Base-by-base conservation (phyloP, 2,329 filamentous ascomycete species). In the Kalaharituber pfeilii region DNA sequence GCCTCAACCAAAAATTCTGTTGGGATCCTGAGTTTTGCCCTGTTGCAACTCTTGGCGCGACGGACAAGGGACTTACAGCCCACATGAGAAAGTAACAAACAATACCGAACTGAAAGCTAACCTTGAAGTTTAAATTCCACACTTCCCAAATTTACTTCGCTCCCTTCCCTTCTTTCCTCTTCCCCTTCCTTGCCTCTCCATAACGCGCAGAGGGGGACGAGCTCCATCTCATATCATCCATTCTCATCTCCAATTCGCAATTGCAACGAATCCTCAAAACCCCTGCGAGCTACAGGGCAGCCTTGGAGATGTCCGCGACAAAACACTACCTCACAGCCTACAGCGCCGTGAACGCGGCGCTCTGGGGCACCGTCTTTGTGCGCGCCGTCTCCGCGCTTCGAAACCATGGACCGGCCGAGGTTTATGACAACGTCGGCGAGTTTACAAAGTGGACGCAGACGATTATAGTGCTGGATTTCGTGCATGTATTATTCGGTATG, bases 401-500 rank as follows among this genome's bases (percentile, higher is more conserved):
- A n/a, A 69, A 79, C 53, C 74, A 82, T 22, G 62, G 73, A 24
- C 67, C 71, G n/a, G 64, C 69, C 33, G 76, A 78, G 7, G 75
- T 79, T 53, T 82, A 80, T 64, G 66, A 72, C 5, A 75, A 72
- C 44, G 74, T 80, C 7, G 82, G 83, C 60, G 70, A 77, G 51
- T 87, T 81, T 67, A 79, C 79, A 49, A 81, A 82, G 64, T 80
- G 79, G 77, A 88, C 84, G 54, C 91, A 98, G 74, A 91, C 84
- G 2, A 69, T 86, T 53, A 91, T 91, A 0, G 69, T 79, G 45
- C 72, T 95, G 66, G 91, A 98, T 71, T 77, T 96, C 49, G 65
- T 87, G 58, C 89, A 96, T 71, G 82, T 85, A 50, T 67, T 84
- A 0, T 68, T 84, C 29, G 85, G 88, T 88, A 71, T 3, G 5